Conservation (phyloP, 768 basidiomycete genomes). For the Termitomyces heimii region DNA sequence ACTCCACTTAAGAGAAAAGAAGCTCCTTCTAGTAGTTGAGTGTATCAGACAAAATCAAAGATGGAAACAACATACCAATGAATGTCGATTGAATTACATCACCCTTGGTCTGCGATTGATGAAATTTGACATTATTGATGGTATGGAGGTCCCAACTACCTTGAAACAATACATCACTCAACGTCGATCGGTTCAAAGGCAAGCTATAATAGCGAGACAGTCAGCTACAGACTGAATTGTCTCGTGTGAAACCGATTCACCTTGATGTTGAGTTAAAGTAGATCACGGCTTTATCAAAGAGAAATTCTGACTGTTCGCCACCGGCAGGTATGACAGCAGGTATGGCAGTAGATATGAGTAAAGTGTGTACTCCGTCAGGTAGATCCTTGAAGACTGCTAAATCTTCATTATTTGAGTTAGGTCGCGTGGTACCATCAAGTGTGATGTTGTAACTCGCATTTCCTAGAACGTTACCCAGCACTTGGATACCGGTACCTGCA, state of each 20-base stretch:
- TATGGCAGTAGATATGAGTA: conserved; percentile 47
- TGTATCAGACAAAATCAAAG: neutral
- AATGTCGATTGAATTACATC: conserved; percentile 40
- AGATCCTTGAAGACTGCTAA: conserved; percentile 48
- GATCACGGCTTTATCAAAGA: conserved; percentile 26
- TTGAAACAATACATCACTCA: conserved; percentile 40
- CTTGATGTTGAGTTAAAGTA: conserved; percentile 1
- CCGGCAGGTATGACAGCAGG: conserved; percentile 28
- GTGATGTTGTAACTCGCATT: conserved; percentile 39
- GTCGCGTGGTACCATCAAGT: conserved; percentile 41
- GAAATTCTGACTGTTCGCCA: conserved; percentile 25
- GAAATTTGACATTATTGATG: conserved; percentile 12
- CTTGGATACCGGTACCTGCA: conserved; percentile 59
- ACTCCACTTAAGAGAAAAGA: conserved; percentile 56
- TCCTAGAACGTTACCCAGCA: conserved; percentile 43
- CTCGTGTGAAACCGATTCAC: neutral
- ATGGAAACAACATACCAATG: conserved; percentile 32
- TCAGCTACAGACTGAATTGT: neutral
- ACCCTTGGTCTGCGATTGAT: conserved; percentile 30
- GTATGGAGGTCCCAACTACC: conserved; percentile 49
- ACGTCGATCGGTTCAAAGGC: conserved; percentile 15
- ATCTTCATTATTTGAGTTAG: conserved; percentile 26
- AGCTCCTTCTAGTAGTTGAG: conserved; percentile 38
- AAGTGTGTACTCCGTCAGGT: conserved; percentile 41
- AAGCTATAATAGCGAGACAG: neutral